Percentiles rank a stretch among this genome's conserved stretches.
Evolutionary conservation across 2,329 filamentous ascomycete species (phyloP).

Genomic region (Xylariaceae sp.): DNA sequence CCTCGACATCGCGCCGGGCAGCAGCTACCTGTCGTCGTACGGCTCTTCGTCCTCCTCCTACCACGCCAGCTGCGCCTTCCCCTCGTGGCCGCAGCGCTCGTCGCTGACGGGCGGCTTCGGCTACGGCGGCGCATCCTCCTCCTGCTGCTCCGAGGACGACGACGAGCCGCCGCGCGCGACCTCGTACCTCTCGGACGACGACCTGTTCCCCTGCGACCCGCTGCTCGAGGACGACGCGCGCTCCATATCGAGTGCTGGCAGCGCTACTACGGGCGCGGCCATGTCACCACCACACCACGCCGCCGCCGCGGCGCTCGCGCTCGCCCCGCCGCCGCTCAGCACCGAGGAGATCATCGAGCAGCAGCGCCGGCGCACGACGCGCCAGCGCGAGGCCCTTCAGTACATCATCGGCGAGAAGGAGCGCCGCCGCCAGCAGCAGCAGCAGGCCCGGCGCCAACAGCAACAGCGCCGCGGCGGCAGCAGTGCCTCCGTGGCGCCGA

Average conservation of each 20-base stretch:
- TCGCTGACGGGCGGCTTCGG: background rate
- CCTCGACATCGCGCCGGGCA: constrained; percentile 24
- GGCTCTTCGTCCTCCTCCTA: constrained; percentile 19
- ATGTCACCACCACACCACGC: too few species aligned
- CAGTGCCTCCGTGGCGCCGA: too few species aligned
- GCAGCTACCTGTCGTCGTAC: constrained; percentile 9
- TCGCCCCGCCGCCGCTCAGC: constrained; percentile 19
- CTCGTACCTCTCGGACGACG: constrained; percentile 56
- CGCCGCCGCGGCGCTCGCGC: too few species aligned
- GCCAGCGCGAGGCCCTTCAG: constrained; percentile 46
- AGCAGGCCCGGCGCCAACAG: constrained; percentile 5
- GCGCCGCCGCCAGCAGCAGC: constrained; percentile 33
- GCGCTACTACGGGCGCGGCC: constrained; percentile 32
- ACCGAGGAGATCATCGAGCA: constrained; percentile 43
- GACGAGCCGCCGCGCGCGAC: constrained; percentile 33
- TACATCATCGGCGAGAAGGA: constrained; percentile 48
- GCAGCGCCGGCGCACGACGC: constrained; percentile 41
- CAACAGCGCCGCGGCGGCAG: constrained; percentile 16
- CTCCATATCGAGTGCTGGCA: constrained; percentile 36
- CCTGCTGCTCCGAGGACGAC: constrained; percentile 11
- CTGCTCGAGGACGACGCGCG: constrained; percentile 40
- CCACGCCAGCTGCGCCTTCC: constrained; percentile 29
- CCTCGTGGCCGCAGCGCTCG: constrained; percentile 1
- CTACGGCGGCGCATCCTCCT: background rate
- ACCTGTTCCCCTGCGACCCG: constrained; percentile 46